Evolutionary conservation across 2,329 filamentous ascomycete species (phyloP), one percentile per base, ranked within the genome.

Genomic region (Neonectria punicea): DNA sequence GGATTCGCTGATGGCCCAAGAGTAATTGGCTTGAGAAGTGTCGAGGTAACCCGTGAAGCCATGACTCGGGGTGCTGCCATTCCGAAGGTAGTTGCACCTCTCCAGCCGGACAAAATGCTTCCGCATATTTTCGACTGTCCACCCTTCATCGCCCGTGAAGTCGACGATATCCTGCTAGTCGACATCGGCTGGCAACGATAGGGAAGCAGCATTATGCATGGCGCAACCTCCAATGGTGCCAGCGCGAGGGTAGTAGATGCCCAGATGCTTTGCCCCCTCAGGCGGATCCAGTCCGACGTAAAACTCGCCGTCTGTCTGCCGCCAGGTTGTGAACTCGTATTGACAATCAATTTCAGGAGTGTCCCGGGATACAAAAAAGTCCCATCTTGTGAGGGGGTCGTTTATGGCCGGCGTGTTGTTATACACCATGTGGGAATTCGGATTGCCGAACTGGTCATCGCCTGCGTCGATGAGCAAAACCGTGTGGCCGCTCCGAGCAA

Each of bases 91-190:
- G 30, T 80, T 72, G 78, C 85, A 85, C 50, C 82, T 81, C 78
- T 91, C 89, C 11, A 90, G 74, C 70, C 82, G 84, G 70, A 81
- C 75, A 62, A 86, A 87, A 76, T 90, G 89, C 66, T 83, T 79
- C 64, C 87, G 82, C 88, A 91, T 90, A 65, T 87, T 87, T 5
- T 80, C 77, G 0, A 87, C 80, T 0, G 80, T 77, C 89, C 89
- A 91, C 0, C 86, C 86, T 2, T 76, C 69, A 70, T 92, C 89
- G 4, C 88, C 88, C 2, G 89, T 91, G 30, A 90, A 71, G 13
- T 77, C 76, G 4, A 83, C 84, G 60, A 91, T 85, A 70, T 85
- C 39, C 18, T 43, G 39, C 39, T 16, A 43, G 39, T 43, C 39
- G n/a, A 43, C 39, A 16, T 43, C 39, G n/a, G 39, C n/a, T 8